phyloP scores from a whole-genome alignment of 495 filamentous ascomycete genomes.

The Penicillium roqueforti region DNA sequence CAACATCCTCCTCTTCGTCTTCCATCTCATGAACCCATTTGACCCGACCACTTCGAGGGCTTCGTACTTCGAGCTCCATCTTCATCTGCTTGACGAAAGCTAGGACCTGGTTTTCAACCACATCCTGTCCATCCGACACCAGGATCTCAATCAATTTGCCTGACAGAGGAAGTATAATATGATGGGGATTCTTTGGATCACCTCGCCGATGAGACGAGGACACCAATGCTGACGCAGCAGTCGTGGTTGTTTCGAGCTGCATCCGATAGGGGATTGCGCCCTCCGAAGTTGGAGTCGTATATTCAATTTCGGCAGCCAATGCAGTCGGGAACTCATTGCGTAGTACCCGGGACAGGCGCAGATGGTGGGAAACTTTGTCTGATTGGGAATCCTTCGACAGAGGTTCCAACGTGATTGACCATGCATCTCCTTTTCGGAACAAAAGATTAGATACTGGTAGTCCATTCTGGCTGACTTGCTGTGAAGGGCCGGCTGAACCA shows the following conservation, averaged over 20 bases:
- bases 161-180: constrained; percentile 54
- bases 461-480: constrained; percentile 5
- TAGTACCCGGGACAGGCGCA: constrained; percentile 50
- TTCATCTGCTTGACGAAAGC: constrained; percentile 65
- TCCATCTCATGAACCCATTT: constrained; percentile 55
- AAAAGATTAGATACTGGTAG: constrained; percentile 36
- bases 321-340: constrained; percentile 57
- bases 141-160: constrained; percentile 57
- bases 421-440: constrained; percentile 54
- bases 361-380: constrained; percentile 33
- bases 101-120: constrained; percentile 52
- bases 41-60: constrained; percentile 44
- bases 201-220: constrained; percentile 49
- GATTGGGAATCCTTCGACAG: constrained; percentile 11
- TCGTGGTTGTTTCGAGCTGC: constrained; percentile 44
- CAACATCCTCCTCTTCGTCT: constrained; percentile 55
- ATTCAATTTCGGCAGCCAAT: constrained; percentile 51
- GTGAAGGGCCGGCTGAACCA: neutral
- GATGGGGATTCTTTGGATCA: constrained; percentile 46
- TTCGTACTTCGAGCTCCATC: constrained; percentile 60
- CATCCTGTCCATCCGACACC: constrained; percentile 49
- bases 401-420: constrained; percentile 48
- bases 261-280: constrained; percentile 37
- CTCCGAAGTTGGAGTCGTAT: constrained; percentile 40
- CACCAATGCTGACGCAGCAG: constrained; percentile 44